A percentile compares a stretch with the other conserved stretches of the same genome.
phyloP scores from a whole-genome alignment of 2,329 filamentous ascomycete genomes.

The Septoria petroselini region DNA sequence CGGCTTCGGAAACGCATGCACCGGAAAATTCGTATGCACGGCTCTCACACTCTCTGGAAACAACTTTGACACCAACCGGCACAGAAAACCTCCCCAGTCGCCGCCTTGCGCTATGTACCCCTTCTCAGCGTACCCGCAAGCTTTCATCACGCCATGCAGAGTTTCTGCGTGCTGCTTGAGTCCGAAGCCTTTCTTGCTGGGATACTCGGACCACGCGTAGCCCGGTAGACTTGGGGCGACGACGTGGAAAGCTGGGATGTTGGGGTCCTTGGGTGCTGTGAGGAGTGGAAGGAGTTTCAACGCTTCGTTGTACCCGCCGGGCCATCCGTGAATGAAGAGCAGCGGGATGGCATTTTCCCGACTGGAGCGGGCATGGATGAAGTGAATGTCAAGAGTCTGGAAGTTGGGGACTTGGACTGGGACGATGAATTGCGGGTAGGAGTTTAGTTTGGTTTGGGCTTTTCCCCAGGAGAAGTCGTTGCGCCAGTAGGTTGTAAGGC shows the following conservation, averaged over 20 bases:
- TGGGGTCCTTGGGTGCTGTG: conserved; percentile 31
- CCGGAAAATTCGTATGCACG: conserved; percentile 58
- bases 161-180: conserved; percentile 21
- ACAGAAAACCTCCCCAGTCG: conserved; percentile 67
- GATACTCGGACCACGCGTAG: conserved; percentile 45
- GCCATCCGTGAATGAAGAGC: conserved; percentile 66
- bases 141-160: conserved; percentile 64
- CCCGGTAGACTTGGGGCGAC: conserved; percentile 48
- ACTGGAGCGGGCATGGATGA: conserved; percentile 57
- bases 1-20: conserved; percentile 8
- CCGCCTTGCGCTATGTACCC: conserved; percentile 61
- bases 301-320: conserved; percentile 66
- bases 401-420: conserved; percentile 43
- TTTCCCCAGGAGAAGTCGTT: conserved; percentile 56
- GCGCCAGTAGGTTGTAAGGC: conserved; percentile 56
- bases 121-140: conserved; percentile 56
- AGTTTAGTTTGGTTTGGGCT: conserved; percentile 45
- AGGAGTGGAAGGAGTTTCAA: conserved; percentile 57
- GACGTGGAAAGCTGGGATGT: conserved; percentile 44
- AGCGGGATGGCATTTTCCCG: conserved; percentile 58
- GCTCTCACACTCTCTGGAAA: conserved; percentile 56
- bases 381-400: conserved; percentile 58
- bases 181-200: conserved; percentile 27
- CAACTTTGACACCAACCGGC: conserved; percentile 56
- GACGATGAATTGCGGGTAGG: conserved; percentile 51